Evolutionary conservation across 345 rosid species (phyloP).

Genomic region (Anastatica hierochuntica): DNA sequence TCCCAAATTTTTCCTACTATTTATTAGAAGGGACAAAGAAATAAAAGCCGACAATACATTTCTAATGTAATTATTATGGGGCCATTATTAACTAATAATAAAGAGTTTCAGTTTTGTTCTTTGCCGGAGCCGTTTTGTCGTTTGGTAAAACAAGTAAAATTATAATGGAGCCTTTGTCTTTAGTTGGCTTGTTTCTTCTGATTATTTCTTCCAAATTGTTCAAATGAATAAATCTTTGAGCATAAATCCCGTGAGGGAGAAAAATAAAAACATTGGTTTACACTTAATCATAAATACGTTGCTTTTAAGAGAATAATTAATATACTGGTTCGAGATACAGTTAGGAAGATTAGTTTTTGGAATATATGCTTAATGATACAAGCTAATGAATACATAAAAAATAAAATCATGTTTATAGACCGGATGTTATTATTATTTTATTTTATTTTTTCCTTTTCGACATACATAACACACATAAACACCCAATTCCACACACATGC

Average conservation of each 20-base stretch:
- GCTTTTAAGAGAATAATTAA: too few relatives aligned
- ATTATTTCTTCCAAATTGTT: background rate
- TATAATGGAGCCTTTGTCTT: slow-evolving; percentile 5
- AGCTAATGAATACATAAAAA: too few relatives aligned
- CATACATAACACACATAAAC: background rate
- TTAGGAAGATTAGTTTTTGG: background rate
- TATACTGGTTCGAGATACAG: background rate
- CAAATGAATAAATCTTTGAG: background rate
- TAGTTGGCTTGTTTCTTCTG: slow-evolving; percentile 2
- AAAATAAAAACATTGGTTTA: background rate
- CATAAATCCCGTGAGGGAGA: slow-evolving; percentile 14
- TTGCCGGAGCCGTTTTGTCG: too few relatives aligned
- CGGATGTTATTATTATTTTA: too few relatives aligned
- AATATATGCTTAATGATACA: background rate
- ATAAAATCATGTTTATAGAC: too few relatives aligned
- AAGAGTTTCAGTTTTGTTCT: background rate
- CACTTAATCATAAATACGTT: background rate
- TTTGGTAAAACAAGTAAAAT: too few relatives aligned
- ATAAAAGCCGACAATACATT: slow-evolving; percentile 12
- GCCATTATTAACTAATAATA: background rate
- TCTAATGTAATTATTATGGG: slow-evolving; percentile 4
- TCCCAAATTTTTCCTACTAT: too few relatives aligned
- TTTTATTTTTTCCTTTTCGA: background rate
- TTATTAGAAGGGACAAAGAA: too few relatives aligned
- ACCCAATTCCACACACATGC: slow-evolving; percentile 1